Conservation (phyloP, 768 basidiomycete genomes). For the Grammothele lineata region DNA sequence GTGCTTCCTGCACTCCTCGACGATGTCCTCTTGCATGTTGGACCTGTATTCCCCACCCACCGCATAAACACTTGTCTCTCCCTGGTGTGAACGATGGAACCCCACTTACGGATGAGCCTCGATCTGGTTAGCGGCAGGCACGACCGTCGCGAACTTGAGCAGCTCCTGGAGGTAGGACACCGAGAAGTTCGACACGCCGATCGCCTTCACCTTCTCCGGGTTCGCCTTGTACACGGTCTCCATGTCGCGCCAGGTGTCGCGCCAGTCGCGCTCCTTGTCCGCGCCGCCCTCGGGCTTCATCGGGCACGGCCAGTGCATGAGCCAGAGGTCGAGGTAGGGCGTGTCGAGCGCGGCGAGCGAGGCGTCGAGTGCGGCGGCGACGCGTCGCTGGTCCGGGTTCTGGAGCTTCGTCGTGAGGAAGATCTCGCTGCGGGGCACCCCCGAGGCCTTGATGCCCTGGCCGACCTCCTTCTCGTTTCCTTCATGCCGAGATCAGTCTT, state of each 20-base stretch:
- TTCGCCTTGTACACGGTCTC: conserved; percentile 61
- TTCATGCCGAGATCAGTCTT: conserved; percentile 6
- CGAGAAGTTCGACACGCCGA: conserved; percentile 78
- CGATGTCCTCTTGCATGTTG: conserved; percentile 62
- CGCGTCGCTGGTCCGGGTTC: conserved; percentile 56
- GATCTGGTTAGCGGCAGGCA: conserved; percentile 80
- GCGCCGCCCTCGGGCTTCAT: conserved; percentile 53
- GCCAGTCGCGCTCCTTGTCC: conserved; percentile 56
- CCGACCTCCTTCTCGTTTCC: conserved; percentile 81
- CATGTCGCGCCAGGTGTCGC: conserved; percentile 79
- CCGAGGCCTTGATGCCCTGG: conserved; percentile 69
- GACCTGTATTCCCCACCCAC: conserved; percentile 31
- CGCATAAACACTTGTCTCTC: too few species aligned
- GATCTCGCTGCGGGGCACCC: conserved; percentile 65
- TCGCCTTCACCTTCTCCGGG: conserved; percentile 72
- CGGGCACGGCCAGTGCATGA: conserved; percentile 84
- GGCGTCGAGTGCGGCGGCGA: conserved; percentile 57
- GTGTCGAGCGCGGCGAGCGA: conserved; percentile 70
- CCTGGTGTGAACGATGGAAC: too few species aligned
- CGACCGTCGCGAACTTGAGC: conserved; percentile 46
- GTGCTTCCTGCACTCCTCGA: conserved; percentile 54
- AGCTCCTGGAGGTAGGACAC: conserved; percentile 59
- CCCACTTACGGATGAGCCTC: conserved; percentile 67
- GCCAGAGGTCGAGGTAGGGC: conserved; percentile 78
- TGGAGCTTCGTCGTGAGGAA: conserved; percentile 79